Conservation (phyloP, 164 flowering plant species). For the Macadamia tetraphylla region DNA sequence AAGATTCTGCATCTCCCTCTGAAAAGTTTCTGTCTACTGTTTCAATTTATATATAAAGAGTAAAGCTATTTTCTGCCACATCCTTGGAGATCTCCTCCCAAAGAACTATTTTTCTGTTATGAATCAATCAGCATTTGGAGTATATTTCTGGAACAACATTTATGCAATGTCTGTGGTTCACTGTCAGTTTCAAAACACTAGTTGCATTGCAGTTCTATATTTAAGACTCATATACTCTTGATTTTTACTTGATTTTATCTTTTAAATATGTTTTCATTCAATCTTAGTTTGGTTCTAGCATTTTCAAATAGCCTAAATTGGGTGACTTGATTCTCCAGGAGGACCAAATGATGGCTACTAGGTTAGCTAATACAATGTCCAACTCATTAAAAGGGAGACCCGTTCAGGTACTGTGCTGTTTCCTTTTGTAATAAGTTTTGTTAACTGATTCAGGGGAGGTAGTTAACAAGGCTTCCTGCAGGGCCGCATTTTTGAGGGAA, state of each 20-base stretch:
- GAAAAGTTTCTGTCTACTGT: too few relatives aligned
- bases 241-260: not conserved
- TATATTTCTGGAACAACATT: not conserved
- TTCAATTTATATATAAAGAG: too few relatives aligned
- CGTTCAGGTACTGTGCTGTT: slow-evolving; percentile 55
- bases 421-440: slow-evolving; percentile 12
- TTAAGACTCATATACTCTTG: not conserved
- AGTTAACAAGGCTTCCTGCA: slow-evolving; percentile 26
- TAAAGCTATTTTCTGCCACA: too few relatives aligned
- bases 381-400: slow-evolving; percentile 96
- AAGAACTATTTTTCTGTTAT: not conserved
- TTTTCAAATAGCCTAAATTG: not conserved
- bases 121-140: slow-evolving; percentile 4
- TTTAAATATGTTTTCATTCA: not conserved
- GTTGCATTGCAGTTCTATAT: not conserved
- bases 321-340: slow-evolving; percentile 47
- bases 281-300: slow-evolving; percentile 1
- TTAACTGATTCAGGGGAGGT: not conserved
- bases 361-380: slow-evolving; percentile 74
- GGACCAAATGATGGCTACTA: slow-evolving; percentile 73
- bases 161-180: not conserved
- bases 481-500: slow-evolving; percentile 90
- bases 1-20: too few relatives aligned
- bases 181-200: not conserved
- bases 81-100: too few relatives aligned